phyloP scores from a whole-genome alignment of 148 eudicot genomes.

The Rhododendron ferrugineum region DNA sequence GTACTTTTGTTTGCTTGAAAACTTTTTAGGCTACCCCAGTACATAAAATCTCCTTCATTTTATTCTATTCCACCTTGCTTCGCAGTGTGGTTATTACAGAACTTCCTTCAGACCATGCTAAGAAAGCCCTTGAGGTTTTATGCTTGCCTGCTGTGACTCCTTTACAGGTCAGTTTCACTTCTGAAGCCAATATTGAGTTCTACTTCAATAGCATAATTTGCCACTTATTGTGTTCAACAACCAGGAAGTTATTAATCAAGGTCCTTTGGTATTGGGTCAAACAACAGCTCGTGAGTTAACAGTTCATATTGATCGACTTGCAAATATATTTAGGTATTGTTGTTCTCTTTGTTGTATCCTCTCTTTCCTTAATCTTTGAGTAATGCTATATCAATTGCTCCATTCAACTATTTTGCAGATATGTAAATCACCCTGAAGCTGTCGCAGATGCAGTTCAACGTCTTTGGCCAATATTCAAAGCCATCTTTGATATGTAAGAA shows the following conservation, averaged over 20 bases:
- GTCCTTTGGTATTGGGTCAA: constrained; percentile 72
- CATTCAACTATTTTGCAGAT: constrained; percentile 37
- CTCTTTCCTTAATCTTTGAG: constrained; percentile 6
- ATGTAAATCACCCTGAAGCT: constrained; percentile 94
- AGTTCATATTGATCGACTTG: constrained; percentile 94
- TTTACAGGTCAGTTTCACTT: constrained; percentile 57
- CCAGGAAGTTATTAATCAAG: constrained; percentile 92
- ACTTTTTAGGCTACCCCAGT: not conserved
- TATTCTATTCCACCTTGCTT: constrained; percentile 19
- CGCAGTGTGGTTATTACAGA: constrained; percentile 93
- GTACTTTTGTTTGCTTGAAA: constrained; percentile 28
- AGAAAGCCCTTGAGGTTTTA: constrained; percentile 83
- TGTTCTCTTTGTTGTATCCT: constrained; percentile 5
- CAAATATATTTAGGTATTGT: constrained; percentile 87
- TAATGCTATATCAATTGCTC: constrained; percentile 5
- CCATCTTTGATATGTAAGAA: constrained; percentile 86
- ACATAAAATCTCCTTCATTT: constrained; percentile 6
- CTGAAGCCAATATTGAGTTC: not conserved
- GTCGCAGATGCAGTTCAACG: constrained; percentile 96
- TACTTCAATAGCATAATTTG: constrained; percentile 3
- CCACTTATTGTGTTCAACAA: constrained; percentile 18
- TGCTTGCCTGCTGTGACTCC: constrained; percentile 90
- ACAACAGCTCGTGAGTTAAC: constrained; percentile 86
- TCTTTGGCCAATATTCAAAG: constrained; percentile 95
- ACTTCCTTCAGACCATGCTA: constrained; percentile 96